phyloP scores from a whole-genome alignment of 805 yeast genomes.

The Metschnikowia noctiluminum region DNA sequence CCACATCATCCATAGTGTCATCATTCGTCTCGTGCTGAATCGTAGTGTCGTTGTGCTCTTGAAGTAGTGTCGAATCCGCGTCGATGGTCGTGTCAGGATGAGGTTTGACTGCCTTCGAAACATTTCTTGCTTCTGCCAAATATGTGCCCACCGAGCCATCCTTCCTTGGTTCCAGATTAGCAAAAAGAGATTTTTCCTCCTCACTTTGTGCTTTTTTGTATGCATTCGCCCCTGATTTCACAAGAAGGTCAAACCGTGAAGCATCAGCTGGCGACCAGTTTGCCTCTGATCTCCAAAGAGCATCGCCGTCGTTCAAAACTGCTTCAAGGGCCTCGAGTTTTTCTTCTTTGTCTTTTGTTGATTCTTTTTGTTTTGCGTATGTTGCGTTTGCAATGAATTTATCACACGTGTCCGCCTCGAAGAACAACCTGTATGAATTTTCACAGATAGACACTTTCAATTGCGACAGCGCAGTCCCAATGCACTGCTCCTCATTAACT shows the following conservation, averaged over 20 bases:
- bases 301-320: slow-evolving; percentile 46
- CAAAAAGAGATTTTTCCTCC: background rate
- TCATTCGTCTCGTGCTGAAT: slow-evolving; percentile 48
- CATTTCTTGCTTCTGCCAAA: slow-evolving; percentile 2
- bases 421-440: slow-evolving; percentile 74
- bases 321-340: slow-evolving; percentile 33
- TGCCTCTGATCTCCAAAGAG: slow-evolving; percentile 53
- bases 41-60: slow-evolving; percentile 46
- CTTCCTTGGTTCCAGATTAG: slow-evolving; percentile 10
- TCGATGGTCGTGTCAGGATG: slow-evolving; percentile 30
- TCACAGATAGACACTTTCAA: slow-evolving; percentile 76
- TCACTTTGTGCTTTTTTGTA: slow-evolving; percentile 14
- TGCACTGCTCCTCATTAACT: slow-evolving; percentile 53
- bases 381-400: slow-evolving; percentile 64
- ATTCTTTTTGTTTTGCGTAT: slow-evolving; percentile 37
- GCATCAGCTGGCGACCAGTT: slow-evolving; percentile 29
- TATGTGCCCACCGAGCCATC: slow-evolving; percentile 9
- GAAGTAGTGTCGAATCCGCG: slow-evolving; percentile 48
- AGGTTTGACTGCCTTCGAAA: slow-evolving; percentile 3
- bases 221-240: slow-evolving; percentile 39
- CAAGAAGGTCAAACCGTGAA: slow-evolving; percentile 30
- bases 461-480: slow-evolving; percentile 65
- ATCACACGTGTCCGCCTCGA: slow-evolving; percentile 77
- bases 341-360: slow-evolving; percentile 23
- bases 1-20: slow-evolving; percentile 42